Percentiles rank a stretch among this genome's conserved stretches.
These are phyloP conservation scores for Lactarius psammicola DNA, from an alignment of 768 basidiomycete genomes.

Conservation along the genomic window DNA sequence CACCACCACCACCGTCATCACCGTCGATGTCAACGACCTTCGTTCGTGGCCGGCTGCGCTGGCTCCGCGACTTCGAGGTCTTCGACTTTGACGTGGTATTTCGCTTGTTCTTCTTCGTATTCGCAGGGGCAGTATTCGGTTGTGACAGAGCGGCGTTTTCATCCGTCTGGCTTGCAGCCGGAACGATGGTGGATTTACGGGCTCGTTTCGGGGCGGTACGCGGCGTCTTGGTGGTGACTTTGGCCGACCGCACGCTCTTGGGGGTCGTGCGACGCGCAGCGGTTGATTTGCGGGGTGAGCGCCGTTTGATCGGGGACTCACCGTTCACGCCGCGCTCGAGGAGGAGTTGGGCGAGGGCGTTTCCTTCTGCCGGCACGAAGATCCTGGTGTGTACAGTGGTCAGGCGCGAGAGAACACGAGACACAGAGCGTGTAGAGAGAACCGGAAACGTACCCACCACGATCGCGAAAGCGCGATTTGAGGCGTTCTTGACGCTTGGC, in stretches of 20 bases:
- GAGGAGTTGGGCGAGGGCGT: slow-evolving; percentile 51
- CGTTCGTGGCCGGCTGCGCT: neutral
- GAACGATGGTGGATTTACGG: neutral
- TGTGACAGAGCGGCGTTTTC: neutral
- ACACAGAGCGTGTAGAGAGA: neutral
- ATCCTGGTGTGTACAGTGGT: slow-evolving; percentile 37
- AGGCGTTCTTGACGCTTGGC: slow-evolving; percentile 59
- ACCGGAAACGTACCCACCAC: slow-evolving; percentile 35
- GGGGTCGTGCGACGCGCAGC: neutral
- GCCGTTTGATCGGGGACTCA: slow-evolving; percentile 44
- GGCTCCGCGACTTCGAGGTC: neutral
- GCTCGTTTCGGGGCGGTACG: neutral
- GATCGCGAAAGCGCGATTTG: slow-evolving; percentile 65
- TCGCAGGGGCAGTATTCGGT: neutral
- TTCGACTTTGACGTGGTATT: neutral
- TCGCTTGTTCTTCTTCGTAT: neutral
- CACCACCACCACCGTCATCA: neutral
- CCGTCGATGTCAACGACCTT: neutral
- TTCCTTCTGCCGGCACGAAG: slow-evolving; percentile 52
- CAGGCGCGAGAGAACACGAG: neutral
- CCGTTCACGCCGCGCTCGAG: slow-evolving; percentile 49
- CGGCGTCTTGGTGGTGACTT: slow-evolving; percentile 5
- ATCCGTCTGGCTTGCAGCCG: neutral
- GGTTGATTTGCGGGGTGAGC: slow-evolving; percentile 8
- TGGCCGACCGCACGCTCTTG: neutral